phyloP scores from a whole-genome alignment of 306 rosid species.

The Malus sieversii region DNA sequence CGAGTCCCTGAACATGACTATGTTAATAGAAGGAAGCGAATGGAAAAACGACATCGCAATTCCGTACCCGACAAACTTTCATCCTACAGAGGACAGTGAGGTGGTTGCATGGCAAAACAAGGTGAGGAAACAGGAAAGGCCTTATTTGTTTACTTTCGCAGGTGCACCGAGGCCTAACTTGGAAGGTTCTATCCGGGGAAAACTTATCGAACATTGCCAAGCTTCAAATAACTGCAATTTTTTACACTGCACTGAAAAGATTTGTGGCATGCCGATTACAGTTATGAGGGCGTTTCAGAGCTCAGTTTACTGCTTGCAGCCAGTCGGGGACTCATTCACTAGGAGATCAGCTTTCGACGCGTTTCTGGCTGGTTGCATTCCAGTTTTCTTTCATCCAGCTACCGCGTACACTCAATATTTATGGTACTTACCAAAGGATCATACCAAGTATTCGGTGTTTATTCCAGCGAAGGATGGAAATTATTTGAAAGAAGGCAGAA shows the following conservation, averaged over 20 bases:
- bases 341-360: conserved; percentile 80
- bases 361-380: conserved; percentile 69
- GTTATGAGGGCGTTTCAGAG: conserved; percentile 18
- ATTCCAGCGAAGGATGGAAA: conserved; percentile 60
- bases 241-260: conserved; percentile 49
- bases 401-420: conserved; percentile 68
- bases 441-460: conserved; percentile 56
- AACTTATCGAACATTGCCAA: conserved; percentile 52
- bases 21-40: conserved; percentile 72
- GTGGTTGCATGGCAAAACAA: conserved; percentile 46
- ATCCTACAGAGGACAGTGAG: conserved; percentile 34
- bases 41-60: conserved; percentile 84
- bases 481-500: conserved; percentile 30
- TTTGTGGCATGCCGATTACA: conserved; percentile 53
- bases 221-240: conserved; percentile 42
- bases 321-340: conserved; percentile 79
- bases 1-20: conserved; percentile 68
- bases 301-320: conserved; percentile 1
- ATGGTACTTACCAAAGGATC: conserved; percentile 62
- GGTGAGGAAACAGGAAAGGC: conserved; percentile 34
- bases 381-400: conserved; percentile 85
- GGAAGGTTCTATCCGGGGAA: conserved; percentile 40
- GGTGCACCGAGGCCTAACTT: conserved; percentile 77
- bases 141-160: conserved; percentile 47
- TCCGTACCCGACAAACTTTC: conserved; percentile 78